Evolutionary conservation across 345 rosid species (phyloP).

Genomic region (Cardiospermum halicacabum): DNA sequence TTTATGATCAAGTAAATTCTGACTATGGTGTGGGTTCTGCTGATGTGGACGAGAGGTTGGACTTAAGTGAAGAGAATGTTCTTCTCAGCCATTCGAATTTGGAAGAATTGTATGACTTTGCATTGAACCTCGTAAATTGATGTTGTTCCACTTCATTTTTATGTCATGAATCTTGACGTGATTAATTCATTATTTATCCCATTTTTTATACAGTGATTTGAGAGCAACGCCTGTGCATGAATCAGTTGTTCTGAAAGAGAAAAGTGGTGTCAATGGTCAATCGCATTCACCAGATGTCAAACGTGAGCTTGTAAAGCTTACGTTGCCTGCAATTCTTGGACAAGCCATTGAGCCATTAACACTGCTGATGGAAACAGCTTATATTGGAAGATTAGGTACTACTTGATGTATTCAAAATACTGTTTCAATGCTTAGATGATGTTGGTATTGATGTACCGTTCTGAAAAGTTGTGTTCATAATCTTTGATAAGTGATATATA

Average conservation of each 20-base stretch:
- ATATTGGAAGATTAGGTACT: conserved; percentile 86
- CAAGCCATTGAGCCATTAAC: conserved; percentile 88
- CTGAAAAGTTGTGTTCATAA: background rate
- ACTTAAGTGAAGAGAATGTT: conserved; percentile 26
- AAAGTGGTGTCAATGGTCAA: conserved; percentile 48
- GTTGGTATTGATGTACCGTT: background rate
- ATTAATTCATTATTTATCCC: conserved; percentile 12
- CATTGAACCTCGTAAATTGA: conserved; percentile 17
- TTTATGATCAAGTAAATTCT: conserved; percentile 36
- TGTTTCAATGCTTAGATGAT: background rate
- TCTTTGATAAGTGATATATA: background rate
- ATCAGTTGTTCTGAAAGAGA: conserved; percentile 38
- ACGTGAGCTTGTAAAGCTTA: conserved; percentile 67
- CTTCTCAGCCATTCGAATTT: conserved; percentile 17
- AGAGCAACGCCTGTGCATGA: conserved; percentile 16
- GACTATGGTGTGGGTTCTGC: conserved; percentile 40
- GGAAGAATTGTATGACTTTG: conserved; percentile 46
- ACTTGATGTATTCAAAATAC: background rate
- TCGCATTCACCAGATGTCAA: conserved; percentile 40
- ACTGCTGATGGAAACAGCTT: conserved; percentile 90
- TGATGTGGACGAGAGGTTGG: conserved; percentile 17
- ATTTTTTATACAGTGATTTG: conserved; percentile 39
- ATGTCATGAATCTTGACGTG: conserved; percentile 1
- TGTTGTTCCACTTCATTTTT: conserved; percentile 3
- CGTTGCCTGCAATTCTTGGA: conserved; percentile 87